Evolutionary conservation across 129 eudicot species (phyloP).

Genomic region (Ambrosia artemisiifolia): DNA sequence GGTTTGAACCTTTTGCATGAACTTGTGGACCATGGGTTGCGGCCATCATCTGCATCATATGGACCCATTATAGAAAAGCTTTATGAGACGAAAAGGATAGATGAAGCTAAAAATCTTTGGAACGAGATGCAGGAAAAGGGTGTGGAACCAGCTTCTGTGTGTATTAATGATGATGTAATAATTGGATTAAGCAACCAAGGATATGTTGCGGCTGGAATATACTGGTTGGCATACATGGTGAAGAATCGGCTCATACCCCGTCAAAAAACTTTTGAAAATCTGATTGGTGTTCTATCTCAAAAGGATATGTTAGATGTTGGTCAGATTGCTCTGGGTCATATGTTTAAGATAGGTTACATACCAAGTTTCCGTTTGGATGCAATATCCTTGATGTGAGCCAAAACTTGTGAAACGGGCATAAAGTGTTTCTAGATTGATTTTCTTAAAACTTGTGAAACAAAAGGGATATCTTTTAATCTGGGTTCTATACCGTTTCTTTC

Average conservation of each 20-base stretch:
- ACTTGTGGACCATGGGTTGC: conserved; percentile 54
- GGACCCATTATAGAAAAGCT: conserved; percentile 46
- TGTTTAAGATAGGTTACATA: conserved; percentile 48
- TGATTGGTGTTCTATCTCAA: conserved; percentile 36
- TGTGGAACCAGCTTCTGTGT: conserved; percentile 41
- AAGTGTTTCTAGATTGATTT: conserved; percentile 2
- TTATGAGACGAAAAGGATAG: conserved; percentile 38
- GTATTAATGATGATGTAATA: conserved; percentile 38
- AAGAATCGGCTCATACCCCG: conserved; percentile 39
- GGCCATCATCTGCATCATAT: conserved; percentile 51
- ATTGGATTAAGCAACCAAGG: conserved; percentile 51
- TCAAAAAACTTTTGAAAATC: conserved; percentile 36
- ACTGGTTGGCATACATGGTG: conserved; percentile 47
- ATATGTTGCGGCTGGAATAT: conserved; percentile 44
- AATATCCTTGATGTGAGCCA: conserved; percentile 24
- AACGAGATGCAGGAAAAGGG: conserved; percentile 51
- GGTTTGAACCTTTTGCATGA: conserved; percentile 42
- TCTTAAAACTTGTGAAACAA: background rate
- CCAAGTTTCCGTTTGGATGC: conserved; percentile 24
- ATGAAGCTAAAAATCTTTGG: conserved; percentile 52
- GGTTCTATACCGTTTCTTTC: conserved; percentile 5
- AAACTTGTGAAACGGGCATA: conserved; percentile 14
- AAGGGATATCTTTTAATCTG: background rate
- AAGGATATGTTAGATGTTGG: conserved; percentile 45
- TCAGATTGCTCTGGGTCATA: conserved; percentile 37